Evolutionary conservation across 164 flowering plant genomes (phyloP), one percentile per base, ranked within the genome.

Genomic region (Magnolia kwangsiensis): DNA sequence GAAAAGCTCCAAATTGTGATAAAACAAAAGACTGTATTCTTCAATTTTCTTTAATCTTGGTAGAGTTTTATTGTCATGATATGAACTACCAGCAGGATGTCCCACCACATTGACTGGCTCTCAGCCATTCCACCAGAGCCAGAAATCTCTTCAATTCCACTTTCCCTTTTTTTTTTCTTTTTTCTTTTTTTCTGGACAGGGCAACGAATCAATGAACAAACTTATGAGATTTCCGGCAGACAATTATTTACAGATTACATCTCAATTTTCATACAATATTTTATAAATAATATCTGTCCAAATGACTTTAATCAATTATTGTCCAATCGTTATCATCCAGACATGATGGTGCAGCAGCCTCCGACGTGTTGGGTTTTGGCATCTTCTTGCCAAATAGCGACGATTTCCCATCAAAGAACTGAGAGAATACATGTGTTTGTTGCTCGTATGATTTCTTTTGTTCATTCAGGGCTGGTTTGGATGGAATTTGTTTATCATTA

Each of bases 321-420:
- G 91, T 88, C 94, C 93, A 90, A 51, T 87, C 92, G 72, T 75
- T 83, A 69, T 84, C 90, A 67, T 81, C 87, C 2, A 73, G 45
- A 73, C 63, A 67, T 8, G 77, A 69, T 64, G 89, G 13, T 78
- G 76, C 83, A 20, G 81, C 87, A 72, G 72, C 81, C 21, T 78
- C 81, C 4, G 85, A 65, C 50, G 73, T 66, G 23, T 2, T 84
- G 23, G 89, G 87, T 78, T 82, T 86, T 2, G 89, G 92, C 50
- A 90, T 88, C 81, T 87, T 90, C 88, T 87, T 90, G 50, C 90
- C 82, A 72, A 91, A 91, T 51, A 90, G 74, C 10, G 89, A 88
- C 14, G 94, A 83, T 79, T 84, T 90, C 70, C 84, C 81, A 70
- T 91, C 91, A 59, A 87, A 88, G 71, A 87, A 83, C 70, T 78